Base-by-base conservation (phyloP, 1,139 yeast species). In the Taphrina communis region DNA sequence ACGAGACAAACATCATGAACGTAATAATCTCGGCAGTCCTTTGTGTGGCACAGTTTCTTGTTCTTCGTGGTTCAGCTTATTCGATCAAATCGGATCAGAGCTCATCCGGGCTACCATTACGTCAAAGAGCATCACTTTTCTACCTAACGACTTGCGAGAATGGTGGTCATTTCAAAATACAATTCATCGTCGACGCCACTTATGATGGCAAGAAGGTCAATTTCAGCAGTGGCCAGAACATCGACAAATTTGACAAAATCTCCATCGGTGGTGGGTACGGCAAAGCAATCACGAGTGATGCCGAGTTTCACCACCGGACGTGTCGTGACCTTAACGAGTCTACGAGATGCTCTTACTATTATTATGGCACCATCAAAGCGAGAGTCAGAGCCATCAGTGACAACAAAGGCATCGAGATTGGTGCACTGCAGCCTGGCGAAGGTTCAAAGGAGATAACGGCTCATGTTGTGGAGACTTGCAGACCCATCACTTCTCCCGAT, bases 191-290 rank as follows among this genome's bases (percentile, higher is more conserved):
- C 51, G 51, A 46, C 25, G 51, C 25, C 4, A 4, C 51, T n/a
- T 46, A 19, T 9, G 7, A n/a, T 19, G 51, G 51, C 19, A 46
- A 46, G n/a, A 46, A n/a, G 19, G 51, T 46, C 51, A 12, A 8
- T 3, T 3, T 12, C 19, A 8, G 11, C 9, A 17, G 51, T 46
- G 51, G 19, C n/a, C 51, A 19, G 19, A n/a, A n/a, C n/a, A 46
- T 46, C 19, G 51, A 46, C 25, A 19, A 19, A 14, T 46, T 46
- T n/a, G 51, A 19, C 51, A 19, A 9, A n/a, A n/a, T 17, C 6
- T 2, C n/a, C 51, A 2, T n/a, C 25, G 51, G 51, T 46, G 51
- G 51, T 19, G 51, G 51, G 6, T 46, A 46, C 51, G 51, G 51
- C 51, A 46, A 46, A 21, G 25, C 51, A 8, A 46, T 46, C 25